Evolutionary conservation across 306 rosid genomes (phyloP).

Genomic region (Potentilla sterilis): DNA sequence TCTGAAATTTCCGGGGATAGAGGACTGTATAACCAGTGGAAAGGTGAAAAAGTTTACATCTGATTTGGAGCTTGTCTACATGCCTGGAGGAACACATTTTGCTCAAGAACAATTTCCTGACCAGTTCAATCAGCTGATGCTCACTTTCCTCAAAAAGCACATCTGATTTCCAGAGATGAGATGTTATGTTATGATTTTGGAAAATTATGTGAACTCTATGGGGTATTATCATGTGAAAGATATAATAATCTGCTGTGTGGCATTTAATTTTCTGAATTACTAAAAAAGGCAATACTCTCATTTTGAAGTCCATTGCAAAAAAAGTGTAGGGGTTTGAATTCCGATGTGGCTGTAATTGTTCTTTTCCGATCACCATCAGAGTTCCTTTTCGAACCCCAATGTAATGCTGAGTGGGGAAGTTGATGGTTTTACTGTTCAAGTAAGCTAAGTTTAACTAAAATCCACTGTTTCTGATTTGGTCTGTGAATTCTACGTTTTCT

Average conservation of each 20-base stretch:
- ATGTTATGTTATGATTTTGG: background rate
- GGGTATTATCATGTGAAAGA: background rate
- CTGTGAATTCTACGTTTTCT: background rate
- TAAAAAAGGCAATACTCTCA: background rate
- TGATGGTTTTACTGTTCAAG: background rate
- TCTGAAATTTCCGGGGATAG: constrained; percentile 61
- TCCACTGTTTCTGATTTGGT: background rate
- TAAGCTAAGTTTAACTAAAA: background rate
- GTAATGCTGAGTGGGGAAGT: background rate
- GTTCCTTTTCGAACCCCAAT: background rate
- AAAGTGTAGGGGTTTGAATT: too few relatives aligned
- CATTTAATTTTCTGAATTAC: background rate
- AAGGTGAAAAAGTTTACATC: constrained; percentile 56
- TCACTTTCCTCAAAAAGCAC: constrained; percentile 59
- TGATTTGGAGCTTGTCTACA: constrained; percentile 48
- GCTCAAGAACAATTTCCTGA: constrained; percentile 78
- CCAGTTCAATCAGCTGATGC: constrained; percentile 60
- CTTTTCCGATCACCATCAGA: background rate
- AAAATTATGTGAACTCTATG: background rate
- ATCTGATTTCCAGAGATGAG: constrained; percentile 26
- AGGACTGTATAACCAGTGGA: constrained; percentile 52
- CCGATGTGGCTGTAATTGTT: background rate
- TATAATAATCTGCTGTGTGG: background rate
- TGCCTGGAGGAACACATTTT: constrained; percentile 84
- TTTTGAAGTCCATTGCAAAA: background rate